Conservation (phyloP, 1,139 yeast genomes). For the Pneumocystis wakefieldiae region DNA sequence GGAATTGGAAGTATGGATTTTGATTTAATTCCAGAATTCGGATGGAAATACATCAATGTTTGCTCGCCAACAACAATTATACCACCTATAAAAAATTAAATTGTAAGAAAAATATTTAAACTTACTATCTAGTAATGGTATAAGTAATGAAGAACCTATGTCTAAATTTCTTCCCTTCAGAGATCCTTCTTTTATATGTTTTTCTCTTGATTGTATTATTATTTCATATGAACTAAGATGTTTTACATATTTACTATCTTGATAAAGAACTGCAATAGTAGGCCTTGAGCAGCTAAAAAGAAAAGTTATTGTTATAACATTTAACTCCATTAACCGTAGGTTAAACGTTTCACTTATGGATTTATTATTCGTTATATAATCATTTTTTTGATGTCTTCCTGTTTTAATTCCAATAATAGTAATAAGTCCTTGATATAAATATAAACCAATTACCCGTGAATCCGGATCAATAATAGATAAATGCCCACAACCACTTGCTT, state of each 20-base stretch:
- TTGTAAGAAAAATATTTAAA: background rate
- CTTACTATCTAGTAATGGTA: slow-evolving; percentile 2
- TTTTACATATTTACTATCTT: slow-evolving; percentile 13
- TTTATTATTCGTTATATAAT: slow-evolving; percentile 4
- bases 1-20: slow-evolving; percentile 13
- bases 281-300: slow-evolving; percentile 10
- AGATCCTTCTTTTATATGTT: slow-evolving; percentile 3
- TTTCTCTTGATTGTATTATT: slow-evolving; percentile 5
- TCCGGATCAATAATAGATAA: slow-evolving; percentile 14
- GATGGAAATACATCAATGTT: slow-evolving; percentile 5
- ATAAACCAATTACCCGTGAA: slow-evolving; percentile 12
- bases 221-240: slow-evolving; percentile 16
- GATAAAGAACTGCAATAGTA: slow-evolving; percentile 15
- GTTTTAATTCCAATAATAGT: slow-evolving; percentile 14
- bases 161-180: background rate
- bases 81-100: slow-evolving; percentile 10
- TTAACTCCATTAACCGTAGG: slow-evolving; percentile 14
- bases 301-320: slow-evolving; percentile 13
- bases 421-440: slow-evolving; percentile 14
- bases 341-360: slow-evolving; percentile 11
- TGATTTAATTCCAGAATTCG: background rate
- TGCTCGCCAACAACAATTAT: slow-evolving; percentile 15
- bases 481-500: slow-evolving; percentile 13
- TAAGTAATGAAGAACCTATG: slow-evolving; percentile 1
- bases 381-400: slow-evolving; percentile 1